Evolutionary conservation across 2,329 filamentous ascomycete genomes (phyloP), one percentile per base, ranked within the genome.

Genomic region (Phaeosphaeria sp.): DNA sequence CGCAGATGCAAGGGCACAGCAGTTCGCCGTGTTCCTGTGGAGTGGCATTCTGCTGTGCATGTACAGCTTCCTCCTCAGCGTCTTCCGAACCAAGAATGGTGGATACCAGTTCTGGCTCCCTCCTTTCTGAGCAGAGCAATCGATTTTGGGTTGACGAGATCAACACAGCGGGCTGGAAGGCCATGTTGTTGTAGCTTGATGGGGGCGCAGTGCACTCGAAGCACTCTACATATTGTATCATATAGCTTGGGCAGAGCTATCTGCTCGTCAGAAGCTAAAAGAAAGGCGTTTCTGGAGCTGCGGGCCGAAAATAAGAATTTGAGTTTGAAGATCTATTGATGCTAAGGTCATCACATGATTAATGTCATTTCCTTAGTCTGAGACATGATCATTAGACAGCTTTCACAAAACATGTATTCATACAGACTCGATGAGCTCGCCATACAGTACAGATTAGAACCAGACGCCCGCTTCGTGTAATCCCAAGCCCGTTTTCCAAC

Each of bases 61-160:
- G 80, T 98, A 98, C 83, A 96, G 93, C 81, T 95, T 97, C 80
- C 83, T 99, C 63, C 85, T 99, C 65, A 97, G 91, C 79, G 84
- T 97, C 62, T 99, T 99, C 85, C 88, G 93, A 70, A 83, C 90
- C 70, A 99, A 99, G 88, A 99, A 98, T 75, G 88, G 89, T 33
- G 92, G 92, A 22, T 99, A 99, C 79, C 93, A 93, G 17, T 97
- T 98, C 80, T 93, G 89, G 73, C 84, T 99, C 60, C 95, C 95
- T 54, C 95, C 95, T 11, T 98, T 99, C 78, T 89, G 83, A 57
- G 52, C 20, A 43, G 27, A 22, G 17, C 15, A 22, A 25, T 20
- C n/a, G 21, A 15, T 36, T 7, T 13, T 13, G 13, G 7, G 3
- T 13, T 11, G 13, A 11, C 6, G 30, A 36, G 25, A 27, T 27